Conservation (phyloP, 2,329 filamentous ascomycete genomes). For the Thielaviopsis cerberus region DNA sequence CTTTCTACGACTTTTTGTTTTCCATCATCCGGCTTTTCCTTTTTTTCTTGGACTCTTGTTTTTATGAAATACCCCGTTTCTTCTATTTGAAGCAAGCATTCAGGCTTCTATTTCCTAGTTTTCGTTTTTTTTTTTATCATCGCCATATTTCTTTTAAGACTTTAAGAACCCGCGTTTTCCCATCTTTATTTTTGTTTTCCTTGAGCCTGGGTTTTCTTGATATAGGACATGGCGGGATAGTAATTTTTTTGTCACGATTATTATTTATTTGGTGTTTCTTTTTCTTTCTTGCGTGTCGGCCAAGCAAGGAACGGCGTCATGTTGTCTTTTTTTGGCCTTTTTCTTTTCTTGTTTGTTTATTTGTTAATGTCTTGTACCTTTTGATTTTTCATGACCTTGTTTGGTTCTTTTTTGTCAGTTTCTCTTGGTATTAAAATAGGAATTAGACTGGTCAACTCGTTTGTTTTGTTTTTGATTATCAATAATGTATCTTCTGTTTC, state of each 20-base stretch:
- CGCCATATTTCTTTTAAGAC: slow-evolving; percentile 3
- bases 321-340: slow-evolving; percentile 11
- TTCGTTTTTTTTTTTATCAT: background rate
- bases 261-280: background rate
- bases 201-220: no score
- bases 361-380: no score
- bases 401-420: slow-evolving; percentile 4
- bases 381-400: no score
- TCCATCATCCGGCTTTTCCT: background rate
- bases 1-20: background rate
- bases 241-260: background rate
- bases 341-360: slow-evolving; percentile 1
- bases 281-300: slow-evolving; percentile 13
- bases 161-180: background rate
- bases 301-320: no score
- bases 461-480: no score
- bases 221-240: no score
- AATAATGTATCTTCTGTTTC: background rate
- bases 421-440: background rate
- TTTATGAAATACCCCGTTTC: background rate
- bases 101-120: background rate
- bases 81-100: background rate
- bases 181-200: no score
- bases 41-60: background rate
- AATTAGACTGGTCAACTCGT: background rate